Base-by-base conservation (phyloP, 306 rosid genomes). In the Astragalus membranaceus region DNA sequence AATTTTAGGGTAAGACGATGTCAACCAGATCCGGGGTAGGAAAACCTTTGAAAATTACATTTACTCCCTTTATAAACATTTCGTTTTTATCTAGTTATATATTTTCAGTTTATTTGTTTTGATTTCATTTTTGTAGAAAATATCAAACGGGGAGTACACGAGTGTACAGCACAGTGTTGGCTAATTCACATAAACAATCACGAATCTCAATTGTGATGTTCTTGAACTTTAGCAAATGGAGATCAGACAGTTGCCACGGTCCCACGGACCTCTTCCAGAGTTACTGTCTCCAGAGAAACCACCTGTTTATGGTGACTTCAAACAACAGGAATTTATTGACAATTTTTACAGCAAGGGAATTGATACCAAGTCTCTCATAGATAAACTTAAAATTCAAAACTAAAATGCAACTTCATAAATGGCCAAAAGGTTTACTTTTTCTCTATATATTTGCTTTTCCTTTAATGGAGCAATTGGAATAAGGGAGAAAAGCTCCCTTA, bases 131-230 rank as follows among this genome's bases (percentile, higher is more conserved):
- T 58, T n/a, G 43, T 33, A 58, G 64, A 58, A 33, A 58, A 58
- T 58, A 32, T 58, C 64, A 8, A 58, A 58, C 33, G 44, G 64
- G 6, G 64, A 58, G 64, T 58, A 58, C 23, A 33, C 12, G 3
- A 58, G 64, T 33, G 64, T 58, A n/a, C 64, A 58, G 33, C 64
- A 58, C n/a, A 58, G 64, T 58, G 12, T 13, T 58, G 29, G 64
- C 64, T 13, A 58, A 58, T 58, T 58, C 64, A 33, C 12, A 58
- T 58, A 8, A 58, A 32, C 3, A 58, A 58, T 33, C 64, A 0
- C 8, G 44, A 58, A 58, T 58, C 20, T 58, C 44, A 32, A 4
- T 58, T 3, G 64, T 58, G 26, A 58, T 58, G 64, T 58, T 58
- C 44, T 58, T 58, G 26, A 58, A 58, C 12, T 58, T 58, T 44